Evolutionary conservation across 345 rosid species (phyloP).

Genomic region (Rhizophora apiculata): DNA sequence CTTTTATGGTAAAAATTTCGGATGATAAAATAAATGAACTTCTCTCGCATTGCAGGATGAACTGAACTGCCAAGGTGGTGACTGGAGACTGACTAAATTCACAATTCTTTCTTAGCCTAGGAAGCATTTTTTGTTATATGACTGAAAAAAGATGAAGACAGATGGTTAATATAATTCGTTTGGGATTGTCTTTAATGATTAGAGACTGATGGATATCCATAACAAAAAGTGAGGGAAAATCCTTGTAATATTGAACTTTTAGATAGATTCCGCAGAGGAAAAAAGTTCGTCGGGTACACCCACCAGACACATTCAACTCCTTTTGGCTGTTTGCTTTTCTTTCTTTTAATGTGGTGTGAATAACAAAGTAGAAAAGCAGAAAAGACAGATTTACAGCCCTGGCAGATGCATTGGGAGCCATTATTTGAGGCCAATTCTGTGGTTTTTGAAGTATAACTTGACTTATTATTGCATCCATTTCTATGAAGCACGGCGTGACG

Average conservation of each 20-base stretch:
- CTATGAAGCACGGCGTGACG: background rate
- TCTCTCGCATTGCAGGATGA: slow-evolving; percentile 39
- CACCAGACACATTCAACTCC: slow-evolving; percentile 14
- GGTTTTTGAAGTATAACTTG: background rate
- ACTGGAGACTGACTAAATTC: slow-evolving; percentile 36
- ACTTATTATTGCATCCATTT: background rate
- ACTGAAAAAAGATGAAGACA: slow-evolving; percentile 29
- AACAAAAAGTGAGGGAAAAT: slow-evolving; percentile 4
- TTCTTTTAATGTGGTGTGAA: slow-evolving; percentile 17
- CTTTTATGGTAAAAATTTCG: slow-evolving; percentile 1
- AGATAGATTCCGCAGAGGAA: slow-evolving; percentile 30
- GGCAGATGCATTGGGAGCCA: slow-evolving; percentile 27
- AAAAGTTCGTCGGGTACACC: slow-evolving; percentile 28
- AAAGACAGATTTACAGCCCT: slow-evolving; percentile 27
- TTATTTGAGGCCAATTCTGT: slow-evolving; percentile 14
- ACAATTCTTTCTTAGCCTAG: slow-evolving; percentile 47
- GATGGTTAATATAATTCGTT: slow-evolving; percentile 30
- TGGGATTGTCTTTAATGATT: background rate
- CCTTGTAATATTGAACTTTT: slow-evolving; percentile 17
- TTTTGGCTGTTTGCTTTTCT: background rate
- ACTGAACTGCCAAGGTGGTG: slow-evolving; percentile 38
- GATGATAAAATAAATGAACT: slow-evolving; percentile 14
- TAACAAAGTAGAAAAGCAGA: slow-evolving; percentile 31
- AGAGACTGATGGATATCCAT: background rate
- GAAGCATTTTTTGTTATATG: slow-evolving; percentile 37